Base-by-base conservation (phyloP, 345 rosid genomes). In the Physaria fendleri region DNA sequence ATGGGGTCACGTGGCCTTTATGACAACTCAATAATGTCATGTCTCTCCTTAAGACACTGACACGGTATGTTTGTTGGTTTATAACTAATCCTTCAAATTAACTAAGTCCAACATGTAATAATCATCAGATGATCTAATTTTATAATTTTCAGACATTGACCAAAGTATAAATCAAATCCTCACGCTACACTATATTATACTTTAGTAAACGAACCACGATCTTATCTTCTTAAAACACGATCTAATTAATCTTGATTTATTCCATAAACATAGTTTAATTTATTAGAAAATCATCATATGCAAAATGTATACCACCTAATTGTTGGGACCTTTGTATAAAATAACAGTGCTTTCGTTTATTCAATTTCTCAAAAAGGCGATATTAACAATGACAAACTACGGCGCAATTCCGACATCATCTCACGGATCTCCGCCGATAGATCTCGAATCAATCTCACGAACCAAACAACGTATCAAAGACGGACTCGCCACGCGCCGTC, bases 321-420 rank as follows among this genome's bases (percentile, higher is more conserved):
- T 44, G n/a, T 11, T 23, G 16, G 30, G 64, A 59, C 64, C 30
- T n/a, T 14, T 41, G n/a, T 11, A 33, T 33, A 12, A 33, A 33
- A 32, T 12, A 10, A 32, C 37, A 12, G 37, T 11, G 2, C 4
- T 33, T 11, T 3, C 13, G 5, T 33, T 33, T n/a, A 35, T n/a
- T 35, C 15, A 45, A 25, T 9, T n/a, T n/a, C n/a, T n/a, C n/a
- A n/a, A n/a, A n/a, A n/a, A n/a, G n/a, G n/a, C n/a, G n/a, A n/a
- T n/a, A n/a, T n/a, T n/a, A n/a, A n/a, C n/a, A 20, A 85, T 85
- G 96, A 67, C 94, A 6, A 70, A 51, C 40, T 82, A 90, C 80
- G 90, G 88, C 67, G 74, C 95, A n/a, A 88, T 91, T 41, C 90
- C 91, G 9, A 76, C 88, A 56, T 75, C 94, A 38, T 62, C 97